phyloP scores from a whole-genome alignment of 169 alveolate species.

The Cryptosporidium canis region DNA sequence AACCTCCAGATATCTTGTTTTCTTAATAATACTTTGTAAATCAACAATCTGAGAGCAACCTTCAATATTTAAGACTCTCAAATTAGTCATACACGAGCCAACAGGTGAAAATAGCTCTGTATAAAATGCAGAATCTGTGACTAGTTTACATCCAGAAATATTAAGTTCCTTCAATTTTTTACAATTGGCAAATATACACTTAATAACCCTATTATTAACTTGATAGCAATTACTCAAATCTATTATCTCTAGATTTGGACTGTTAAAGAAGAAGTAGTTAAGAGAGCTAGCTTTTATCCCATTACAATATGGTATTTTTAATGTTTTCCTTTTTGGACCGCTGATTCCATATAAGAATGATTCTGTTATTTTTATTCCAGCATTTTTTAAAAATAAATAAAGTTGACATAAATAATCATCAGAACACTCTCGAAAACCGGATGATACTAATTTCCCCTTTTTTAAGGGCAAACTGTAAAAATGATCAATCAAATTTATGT shows the following conservation, averaged over 20 bases:
- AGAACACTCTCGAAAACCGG: constrained; percentile 18
- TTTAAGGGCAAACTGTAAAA: neutral
- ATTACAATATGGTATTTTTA: constrained; percentile 28
- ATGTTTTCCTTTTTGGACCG: constrained; percentile 40
- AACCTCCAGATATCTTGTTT: constrained; percentile 6
- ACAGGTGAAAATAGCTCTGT: constrained; percentile 48
- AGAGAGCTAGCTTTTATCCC: constrained; percentile 58
- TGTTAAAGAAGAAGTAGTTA: constrained; percentile 41
- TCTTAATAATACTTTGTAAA: constrained; percentile 33
- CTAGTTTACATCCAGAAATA: constrained; percentile 41
- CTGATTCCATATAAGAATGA: constrained; percentile 60
- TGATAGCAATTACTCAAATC: constrained; percentile 65
- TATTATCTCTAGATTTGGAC: constrained; percentile 27
- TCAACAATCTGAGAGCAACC: constrained; percentile 51
- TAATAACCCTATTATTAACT: constrained; percentile 54
- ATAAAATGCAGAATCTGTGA: constrained; percentile 68
- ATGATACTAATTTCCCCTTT: constrained; percentile 25
- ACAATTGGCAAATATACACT: constrained; percentile 38
- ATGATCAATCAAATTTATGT: neutral
- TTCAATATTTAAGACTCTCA: constrained; percentile 7
- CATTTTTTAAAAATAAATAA: neutral
- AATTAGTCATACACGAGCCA: constrained; percentile 11
- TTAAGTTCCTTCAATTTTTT: constrained; percentile 14
- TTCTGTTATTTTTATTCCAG: constrained; percentile 51
- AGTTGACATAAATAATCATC: constrained; percentile 17